Base-by-base conservation (phyloP, 1,284 basidiomycete genomes). In the Trametes pubescens region DNA sequence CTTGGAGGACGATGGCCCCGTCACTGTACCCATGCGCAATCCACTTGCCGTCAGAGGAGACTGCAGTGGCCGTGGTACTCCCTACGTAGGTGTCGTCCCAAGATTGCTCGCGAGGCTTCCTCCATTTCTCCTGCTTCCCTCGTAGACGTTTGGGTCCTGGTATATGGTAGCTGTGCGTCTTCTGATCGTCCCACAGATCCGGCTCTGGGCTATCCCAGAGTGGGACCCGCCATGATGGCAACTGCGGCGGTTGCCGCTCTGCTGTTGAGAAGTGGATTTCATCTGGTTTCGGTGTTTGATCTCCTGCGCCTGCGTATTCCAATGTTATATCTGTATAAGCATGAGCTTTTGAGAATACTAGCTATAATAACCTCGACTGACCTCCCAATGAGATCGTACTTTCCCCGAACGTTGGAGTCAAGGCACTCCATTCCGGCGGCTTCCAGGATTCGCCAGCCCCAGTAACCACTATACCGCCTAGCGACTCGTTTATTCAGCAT, bases 11-110 rank as follows among this genome's bases (percentile, higher is more conserved):
- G 43, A 40, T 34, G 9, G 18, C 18, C 24, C 38, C 37, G 14
- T 61, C 60, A 18, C 29, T 21, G 16, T 37, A 21, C 37, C 60
- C 60, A 7, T 34, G 51, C 6, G 60, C 60, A 18, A 61, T 35
- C 47, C 24, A 32, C 9, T 46, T 53, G n/a, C 48, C 22, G 60
- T 61, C 44, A 32, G 52, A 32, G 29, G 59, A 54, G 10, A 58
- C 21, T 16, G 32, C 29, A 43, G 38, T 34, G 21, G 21, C 40
- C 29, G 43, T 57, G 34, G 34, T 34, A 5, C 4, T 16, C 4
- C 18, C 16, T n/a, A 16, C 40, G 40, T 43, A 13, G 40, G 6
- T 2, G 14, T n/a, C 16, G 40, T 43, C 40, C 18, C 16, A 43
- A 13, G 37, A 32, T 32, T 38, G 37, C 18, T 7, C 14, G 10